Conservation (phyloP, 129 eudicot genomes). For the Flaveria sonorensis region DNA sequence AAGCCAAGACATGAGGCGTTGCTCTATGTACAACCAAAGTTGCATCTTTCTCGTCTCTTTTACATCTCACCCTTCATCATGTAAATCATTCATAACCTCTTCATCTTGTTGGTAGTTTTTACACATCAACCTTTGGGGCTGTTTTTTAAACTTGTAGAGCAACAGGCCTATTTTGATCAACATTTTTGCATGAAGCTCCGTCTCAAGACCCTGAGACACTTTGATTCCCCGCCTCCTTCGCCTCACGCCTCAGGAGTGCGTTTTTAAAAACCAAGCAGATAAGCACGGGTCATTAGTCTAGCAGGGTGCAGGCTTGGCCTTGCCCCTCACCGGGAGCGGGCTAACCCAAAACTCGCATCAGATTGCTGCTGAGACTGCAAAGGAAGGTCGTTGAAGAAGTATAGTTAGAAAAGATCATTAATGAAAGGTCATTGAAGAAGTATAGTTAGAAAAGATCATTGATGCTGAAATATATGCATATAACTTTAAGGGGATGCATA, state of each 20-base stretch:
- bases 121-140: neutral
- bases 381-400: conserved; percentile 33
- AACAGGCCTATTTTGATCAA: neutral
- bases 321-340: conserved; percentile 86
- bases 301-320: conserved; percentile 67
- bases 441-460: neutral
- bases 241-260: neutral
- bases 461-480: conserved; percentile 30
- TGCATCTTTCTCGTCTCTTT: neutral
- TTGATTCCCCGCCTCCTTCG: neutral
- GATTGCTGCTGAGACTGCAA: conserved; percentile 62
- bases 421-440: conserved; percentile 31
- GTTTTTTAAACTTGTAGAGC: neutral
- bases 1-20: neutral
- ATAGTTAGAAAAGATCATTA: neutral
- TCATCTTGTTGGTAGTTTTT: neutral
- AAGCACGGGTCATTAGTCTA: conserved; percentile 7
- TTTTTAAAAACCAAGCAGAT: conserved; percentile 6
- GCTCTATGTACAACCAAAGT: neutral
- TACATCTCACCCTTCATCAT: neutral
- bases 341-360: conserved; percentile 76
- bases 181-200: neutral
- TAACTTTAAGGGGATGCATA: neutral
- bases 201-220: neutral
- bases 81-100: neutral